phyloP scores from a whole-genome alignment of 192 early-diverging fungal genomes.

The Ambispora gerdemannii region DNA sequence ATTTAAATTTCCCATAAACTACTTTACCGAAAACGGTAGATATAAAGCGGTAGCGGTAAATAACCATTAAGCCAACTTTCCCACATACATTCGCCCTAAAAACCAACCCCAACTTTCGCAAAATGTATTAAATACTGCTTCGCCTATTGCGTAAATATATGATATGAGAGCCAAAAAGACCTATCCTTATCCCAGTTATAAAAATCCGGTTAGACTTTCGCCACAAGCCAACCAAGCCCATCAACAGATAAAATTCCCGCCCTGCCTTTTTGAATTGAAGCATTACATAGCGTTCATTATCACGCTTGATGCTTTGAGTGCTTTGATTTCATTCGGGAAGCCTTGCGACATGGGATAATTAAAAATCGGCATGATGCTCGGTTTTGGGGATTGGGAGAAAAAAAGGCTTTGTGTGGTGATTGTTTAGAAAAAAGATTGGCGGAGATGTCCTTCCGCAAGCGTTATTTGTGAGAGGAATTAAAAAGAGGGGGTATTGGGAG shows the following conservation, averaged over 20 bases:
- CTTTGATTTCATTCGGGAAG: constrained; percentile 9
- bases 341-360: constrained; percentile 11
- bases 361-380: constrained; percentile 20
- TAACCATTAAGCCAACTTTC: too few relatives aligned
- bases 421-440: constrained; percentile 11
- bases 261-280: constrained; percentile 17
- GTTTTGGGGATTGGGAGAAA: constrained; percentile 13
- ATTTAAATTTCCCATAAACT: too few relatives aligned
- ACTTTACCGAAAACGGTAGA: too few relatives aligned
- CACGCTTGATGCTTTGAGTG: constrained; percentile 11
- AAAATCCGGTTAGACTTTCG: constrained; percentile 21
- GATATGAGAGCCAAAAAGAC: constrained; percentile 10
- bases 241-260: constrained; percentile 11
- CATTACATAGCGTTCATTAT: constrained; percentile 17
- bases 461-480: constrained; percentile 1
- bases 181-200: constrained; percentile 13
- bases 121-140: too few relatives aligned
- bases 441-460: not conserved
- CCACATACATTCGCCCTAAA: too few relatives aligned
- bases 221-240: not conserved
- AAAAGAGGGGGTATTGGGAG: constrained; percentile 13
- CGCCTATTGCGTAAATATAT: constrained; percentile 21
- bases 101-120: too few relatives aligned
- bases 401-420: constrained; percentile 12
- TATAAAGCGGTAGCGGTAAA: too few relatives aligned